Conservation (phyloP, 1,139 yeast species). For the Suhomyces choctaworum region DNA sequence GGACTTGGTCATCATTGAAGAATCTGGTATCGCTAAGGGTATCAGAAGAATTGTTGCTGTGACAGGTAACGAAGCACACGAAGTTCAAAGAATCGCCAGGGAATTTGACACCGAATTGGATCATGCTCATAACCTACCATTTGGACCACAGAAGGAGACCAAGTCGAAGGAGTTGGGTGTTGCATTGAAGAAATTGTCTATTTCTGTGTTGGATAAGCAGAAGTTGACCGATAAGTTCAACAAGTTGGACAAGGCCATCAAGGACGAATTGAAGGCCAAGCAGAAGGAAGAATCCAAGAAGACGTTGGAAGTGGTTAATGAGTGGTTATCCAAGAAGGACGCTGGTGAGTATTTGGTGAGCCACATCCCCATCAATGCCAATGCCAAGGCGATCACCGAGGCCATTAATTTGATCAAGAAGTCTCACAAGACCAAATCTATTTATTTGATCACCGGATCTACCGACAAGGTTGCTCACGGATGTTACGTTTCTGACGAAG, state of each 20-base stretch:
- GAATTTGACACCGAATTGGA: constrained; percentile 66
- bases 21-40: constrained; percentile 98
- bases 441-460: constrained; percentile 80
- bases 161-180: constrained; percentile 82
- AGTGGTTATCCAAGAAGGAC: constrained; percentile 53
- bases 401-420: constrained; percentile 84
- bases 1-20: constrained; percentile 86
- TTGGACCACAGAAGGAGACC: constrained; percentile 74
- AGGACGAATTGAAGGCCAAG: constrained; percentile 81
- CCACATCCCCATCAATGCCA: constrained; percentile 69
- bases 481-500: constrained; percentile 77
- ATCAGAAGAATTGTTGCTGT: constrained; percentile 97
- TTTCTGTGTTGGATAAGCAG: constrained; percentile 80
- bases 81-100: constrained; percentile 78
- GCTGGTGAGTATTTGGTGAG: constrained; percentile 59
- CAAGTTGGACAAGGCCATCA: constrained; percentile 79
- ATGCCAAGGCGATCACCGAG: constrained; percentile 92
- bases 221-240: constrained; percentile 71
- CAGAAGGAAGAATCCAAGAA: constrained; percentile 87
- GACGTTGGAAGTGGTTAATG: constrained; percentile 76
- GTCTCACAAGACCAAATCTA: constrained; percentile 70
- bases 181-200: constrained; percentile 73
- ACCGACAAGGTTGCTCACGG: constrained; percentile 90
- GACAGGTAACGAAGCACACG: constrained; percentile 87
- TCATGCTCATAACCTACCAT: constrained; percentile 56